Conservation (phyloP, 345 rosid genomes). For the Lepidium aucheri region DNA sequence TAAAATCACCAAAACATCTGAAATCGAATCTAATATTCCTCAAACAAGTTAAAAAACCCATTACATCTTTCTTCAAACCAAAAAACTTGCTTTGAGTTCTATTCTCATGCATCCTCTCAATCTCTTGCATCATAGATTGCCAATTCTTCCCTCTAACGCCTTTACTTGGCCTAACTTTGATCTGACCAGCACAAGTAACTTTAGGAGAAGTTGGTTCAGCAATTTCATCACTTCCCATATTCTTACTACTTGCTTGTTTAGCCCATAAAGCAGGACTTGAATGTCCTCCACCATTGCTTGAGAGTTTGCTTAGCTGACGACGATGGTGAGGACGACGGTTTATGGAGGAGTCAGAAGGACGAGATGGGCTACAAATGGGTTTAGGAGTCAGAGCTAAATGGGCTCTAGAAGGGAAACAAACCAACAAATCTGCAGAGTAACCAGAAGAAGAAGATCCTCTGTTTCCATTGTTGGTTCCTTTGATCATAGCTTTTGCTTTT, state of each 20-base stretch:
- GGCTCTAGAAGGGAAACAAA: constrained; percentile 84
- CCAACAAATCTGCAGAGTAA: constrained; percentile 70
- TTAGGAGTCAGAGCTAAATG: constrained; percentile 65
- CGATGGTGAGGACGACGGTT: constrained; percentile 39
- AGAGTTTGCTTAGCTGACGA: constrained; percentile 34
- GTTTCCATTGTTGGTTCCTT: constrained; percentile 56
- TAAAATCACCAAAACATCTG: constrained; percentile 59
- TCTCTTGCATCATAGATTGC: constrained; percentile 82
- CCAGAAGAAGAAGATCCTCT: constrained; percentile 38
- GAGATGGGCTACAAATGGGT: constrained; percentile 66
- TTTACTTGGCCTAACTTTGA: constrained; percentile 65
- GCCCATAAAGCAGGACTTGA: constrained; percentile 68
- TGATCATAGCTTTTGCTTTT: constrained; percentile 37
- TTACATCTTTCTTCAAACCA: constrained; percentile 64
- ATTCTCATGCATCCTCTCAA: constrained; percentile 46
- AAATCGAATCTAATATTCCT: constrained; percentile 49
- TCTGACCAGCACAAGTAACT: constrained; percentile 93
- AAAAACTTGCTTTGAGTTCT: constrained; percentile 40
- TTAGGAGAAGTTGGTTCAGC: constrained; percentile 85
- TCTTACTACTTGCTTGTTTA: constrained; percentile 40
- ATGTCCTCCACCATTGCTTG: neutral
- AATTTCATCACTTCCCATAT: constrained; percentile 36
- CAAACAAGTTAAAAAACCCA: constrained; percentile 70
- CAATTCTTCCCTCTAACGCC: constrained; percentile 42
- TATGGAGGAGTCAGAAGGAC: constrained; percentile 35